phyloP scores from a whole-genome alignment of 1,139 yeast genomes.

The Kodamaea plutei region DNA sequence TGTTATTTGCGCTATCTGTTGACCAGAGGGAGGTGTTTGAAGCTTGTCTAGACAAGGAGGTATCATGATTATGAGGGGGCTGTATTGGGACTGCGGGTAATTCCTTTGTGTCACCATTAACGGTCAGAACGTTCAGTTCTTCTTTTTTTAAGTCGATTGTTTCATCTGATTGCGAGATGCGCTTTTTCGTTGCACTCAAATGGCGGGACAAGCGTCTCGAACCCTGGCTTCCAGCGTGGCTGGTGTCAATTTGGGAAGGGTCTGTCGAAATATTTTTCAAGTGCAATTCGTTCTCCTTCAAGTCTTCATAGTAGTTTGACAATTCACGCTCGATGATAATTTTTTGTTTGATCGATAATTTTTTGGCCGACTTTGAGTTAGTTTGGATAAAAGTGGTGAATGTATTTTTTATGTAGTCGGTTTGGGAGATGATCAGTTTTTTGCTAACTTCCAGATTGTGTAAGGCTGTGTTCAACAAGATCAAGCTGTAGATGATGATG shows the following conservation, averaged over 20 bases:
- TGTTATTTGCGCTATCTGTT: constrained; percentile 26
- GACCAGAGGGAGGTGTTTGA: constrained; percentile 40
- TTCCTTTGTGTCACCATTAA: constrained; percentile 6
- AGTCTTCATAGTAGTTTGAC: constrained; percentile 39
- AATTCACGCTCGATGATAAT: constrained; percentile 43
- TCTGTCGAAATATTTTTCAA: constrained; percentile 25
- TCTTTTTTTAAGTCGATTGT: constrained; percentile 7
- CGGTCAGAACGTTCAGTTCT: constrained; percentile 7
- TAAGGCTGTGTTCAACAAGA: constrained; percentile 68
- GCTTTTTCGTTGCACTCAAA: constrained; percentile 8
- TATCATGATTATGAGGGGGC: constrained; percentile 6
- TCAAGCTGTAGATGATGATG: constrained; percentile 67
- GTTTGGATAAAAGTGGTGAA: constrained; percentile 38
- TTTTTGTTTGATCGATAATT: constrained; percentile 37
- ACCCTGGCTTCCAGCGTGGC: constrained; percentile 4
- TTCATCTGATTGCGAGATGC: constrained; percentile 9
- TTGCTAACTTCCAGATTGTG: constrained; percentile 48
- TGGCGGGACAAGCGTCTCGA: constrained; percentile 14
- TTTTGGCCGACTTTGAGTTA: constrained; percentile 25
- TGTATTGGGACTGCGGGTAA: not conserved
- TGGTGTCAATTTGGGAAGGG: constrained; percentile 4
- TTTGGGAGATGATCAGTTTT: constrained; percentile 39
- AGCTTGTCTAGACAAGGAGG: constrained; percentile 28
- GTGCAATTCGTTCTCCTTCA: constrained; percentile 35
- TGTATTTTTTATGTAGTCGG: constrained; percentile 57